Evolutionary conservation across 1,284 basidiomycete species (phyloP), one percentile per base, ranked within the genome.

Genomic region (Fomitopsis pinicola): DNA sequence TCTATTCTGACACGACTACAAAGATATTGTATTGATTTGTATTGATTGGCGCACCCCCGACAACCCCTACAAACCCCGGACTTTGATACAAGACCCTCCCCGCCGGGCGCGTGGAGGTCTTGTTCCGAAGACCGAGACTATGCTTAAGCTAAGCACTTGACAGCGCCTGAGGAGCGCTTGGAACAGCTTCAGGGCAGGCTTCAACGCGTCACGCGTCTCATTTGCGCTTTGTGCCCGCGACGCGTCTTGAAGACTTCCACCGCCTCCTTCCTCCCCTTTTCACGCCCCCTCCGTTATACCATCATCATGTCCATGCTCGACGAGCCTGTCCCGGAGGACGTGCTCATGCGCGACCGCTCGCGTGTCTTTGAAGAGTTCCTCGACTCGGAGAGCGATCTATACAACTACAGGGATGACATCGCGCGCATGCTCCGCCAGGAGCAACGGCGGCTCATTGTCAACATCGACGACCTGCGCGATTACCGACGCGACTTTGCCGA

Each of bases 391-490:
- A 89, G 91, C 19, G 75, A 85, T 63, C 69, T 84, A 26, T 87
- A 88, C 78, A 93, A 94, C 77, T 98, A 99, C 78, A 86, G 87
- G 68, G 89, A 95, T 70, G 89, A 91, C 60, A 91, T 98, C 68
- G 82, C 85, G 55, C 86, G 87, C 67, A 91, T 99, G 89, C 83
- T 99, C 48, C 87, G 91, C 60, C 80, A 85, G 36, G 91, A 94
- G 69, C 87, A 91, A 71, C 89, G 94, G 68, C 88, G 97, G 69
- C 88, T 99, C 70, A 89, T 97, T 70, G 87, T 99, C 75, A 99
- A 98, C 77, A 83, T 99, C 68, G 97, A 99, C 77, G 95, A 99
- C 77, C 78, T 99, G 67, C 90, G 97, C 75, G 93, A 95, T 76
- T 96, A 96, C 75, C 88, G 94, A 74, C 88, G 95, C 72, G 87